Evolutionary conservation across 768 basidiomycete genomes (phyloP).

Genomic region (Amylocystis lapponica): DNA sequence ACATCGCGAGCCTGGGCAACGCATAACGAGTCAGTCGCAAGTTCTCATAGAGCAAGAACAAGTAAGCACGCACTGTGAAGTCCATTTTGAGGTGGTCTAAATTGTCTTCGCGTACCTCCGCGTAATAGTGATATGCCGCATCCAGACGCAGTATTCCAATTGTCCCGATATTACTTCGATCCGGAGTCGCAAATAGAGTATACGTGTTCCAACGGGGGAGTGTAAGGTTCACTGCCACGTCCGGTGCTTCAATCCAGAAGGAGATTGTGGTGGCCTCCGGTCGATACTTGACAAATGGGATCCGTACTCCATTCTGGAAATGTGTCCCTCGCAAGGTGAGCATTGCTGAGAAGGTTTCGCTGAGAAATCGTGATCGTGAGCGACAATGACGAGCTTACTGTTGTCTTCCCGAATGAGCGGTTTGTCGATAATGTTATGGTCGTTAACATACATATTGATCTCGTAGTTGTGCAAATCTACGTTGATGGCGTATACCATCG

Average conservation of each 20-base stretch:
- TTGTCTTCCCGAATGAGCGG: slow-evolving; percentile 81
- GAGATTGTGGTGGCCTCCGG: slow-evolving; percentile 63
- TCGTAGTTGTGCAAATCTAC: slow-evolving; percentile 71
- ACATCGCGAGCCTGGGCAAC: slow-evolving; percentile 41
- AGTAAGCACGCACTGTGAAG: slow-evolving; percentile 44
- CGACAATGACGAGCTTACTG: slow-evolving; percentile 38
- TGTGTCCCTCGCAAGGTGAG: slow-evolving; percentile 57
- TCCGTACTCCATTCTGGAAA: slow-evolving; percentile 43
- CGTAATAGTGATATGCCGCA: slow-evolving; percentile 71
- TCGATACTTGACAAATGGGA: slow-evolving; percentile 69
- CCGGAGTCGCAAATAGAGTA: slow-evolving; percentile 55
- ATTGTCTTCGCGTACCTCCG: slow-evolving; percentile 59
- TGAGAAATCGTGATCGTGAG: slow-evolving; percentile 2
- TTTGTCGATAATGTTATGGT: slow-evolving; percentile 95
- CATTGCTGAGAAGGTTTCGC: slow-evolving; percentile 48
- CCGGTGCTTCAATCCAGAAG: slow-evolving; percentile 56
- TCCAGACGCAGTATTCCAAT: slow-evolving; percentile 50
- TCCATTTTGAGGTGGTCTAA: slow-evolving; percentile 73
- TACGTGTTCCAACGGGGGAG: slow-evolving; percentile 91
- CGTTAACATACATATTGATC: slow-evolving; percentile 82
- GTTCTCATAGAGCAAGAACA: not conserved
- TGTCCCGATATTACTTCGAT: slow-evolving; percentile 58
- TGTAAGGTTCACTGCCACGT: slow-evolving; percentile 52
- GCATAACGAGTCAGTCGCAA: not conserved
- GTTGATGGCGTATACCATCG: slow-evolving; percentile 69